Base-by-base conservation (phyloP, 768 basidiomycete species). In the Termitomyces sp. region DNA sequence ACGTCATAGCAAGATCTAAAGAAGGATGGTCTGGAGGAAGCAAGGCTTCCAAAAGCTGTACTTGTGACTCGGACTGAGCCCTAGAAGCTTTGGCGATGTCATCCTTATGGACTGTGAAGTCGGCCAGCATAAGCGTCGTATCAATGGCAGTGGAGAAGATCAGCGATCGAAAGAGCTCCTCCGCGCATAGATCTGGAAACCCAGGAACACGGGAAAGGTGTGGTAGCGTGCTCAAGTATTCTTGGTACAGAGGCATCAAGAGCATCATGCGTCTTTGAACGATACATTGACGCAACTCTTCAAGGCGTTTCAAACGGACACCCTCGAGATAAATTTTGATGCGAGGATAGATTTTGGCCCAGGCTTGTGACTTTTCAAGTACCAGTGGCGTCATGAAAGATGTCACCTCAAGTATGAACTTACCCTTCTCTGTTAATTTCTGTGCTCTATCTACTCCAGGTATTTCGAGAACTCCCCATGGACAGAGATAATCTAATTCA, bases 1-100 rank as follows among this genome's bases (percentile, higher is more conserved):
- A 71, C 8, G 65, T 66, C 2, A 67, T 65, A 14, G 72, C 72
- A 35, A 72, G 69, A 2, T 67, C 54, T 13, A 72, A 60, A 40
- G 51, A 43, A 36, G 56, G 36, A 41, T n/a, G 36, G 2, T 50
- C 56, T 30, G 50, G 40, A 22, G 60, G 54, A 49, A 55, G 53
- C 10, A 59, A 50, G 7, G 49, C 32, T 45, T 44, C 41, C 61
- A 52, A 38, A 67, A 57, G 20, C 60, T 55, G 18, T 60, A 24
- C 26, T 65, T 60, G 26, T 7, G 66, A 62, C 16, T 62, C 48
- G 28, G 54, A 64, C 69, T 68, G 72, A 14, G 55, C 49, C 5
- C 55, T 51, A 9, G 55, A 51, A 14, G 68, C 32, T 18, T 52
- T 36, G 5, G 51, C 44, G 16, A 68, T 47, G 36, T 63, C 48